A percentile compares a stretch with the other conserved stretches of the same genome.
Evolutionary conservation across 176 grass and related monocot genomes (phyloP).

Genomic region (Musa schizocarpa): DNA sequence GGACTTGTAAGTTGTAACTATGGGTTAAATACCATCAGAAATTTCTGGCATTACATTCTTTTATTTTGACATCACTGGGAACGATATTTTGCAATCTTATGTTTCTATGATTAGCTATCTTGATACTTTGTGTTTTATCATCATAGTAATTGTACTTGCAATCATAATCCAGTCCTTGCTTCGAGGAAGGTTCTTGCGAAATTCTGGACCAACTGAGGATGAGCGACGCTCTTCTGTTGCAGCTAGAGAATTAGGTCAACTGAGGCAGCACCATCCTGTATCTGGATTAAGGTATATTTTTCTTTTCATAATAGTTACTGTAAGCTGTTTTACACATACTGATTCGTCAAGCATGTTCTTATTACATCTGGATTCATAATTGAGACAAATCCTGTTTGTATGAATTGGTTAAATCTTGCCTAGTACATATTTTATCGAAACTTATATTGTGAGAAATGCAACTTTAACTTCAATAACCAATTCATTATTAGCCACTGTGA

Average conservation of each 20-base stretch:
- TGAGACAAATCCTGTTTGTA: background rate
- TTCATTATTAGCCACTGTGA: background rate
- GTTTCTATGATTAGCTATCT: background rate
- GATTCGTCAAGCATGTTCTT: background rate
- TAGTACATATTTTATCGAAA: background rate
- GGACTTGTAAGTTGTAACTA: background rate
- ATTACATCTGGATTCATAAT: background rate
- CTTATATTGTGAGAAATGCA: background rate
- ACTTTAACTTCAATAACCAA: background rate
- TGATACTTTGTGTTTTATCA: background rate
- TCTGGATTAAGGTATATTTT: conserved; percentile 49
- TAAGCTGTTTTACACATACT: background rate
- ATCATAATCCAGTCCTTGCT: conserved; percentile 51
- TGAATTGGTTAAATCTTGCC: background rate
- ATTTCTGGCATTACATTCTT: background rate
- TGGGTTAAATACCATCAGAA: background rate
- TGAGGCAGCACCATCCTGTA: conserved; percentile 69
- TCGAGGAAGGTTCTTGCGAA: conserved; percentile 89
- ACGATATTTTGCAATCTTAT: background rate
- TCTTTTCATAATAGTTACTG: background rate
- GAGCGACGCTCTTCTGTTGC: conserved; percentile 57
- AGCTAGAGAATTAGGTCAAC: conserved; percentile 75
- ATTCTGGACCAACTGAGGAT: conserved; percentile 37
- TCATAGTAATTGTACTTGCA: background rate
- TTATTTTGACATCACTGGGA: background rate